A percentile compares a stretch with the other conserved stretches of the same genome.
These are phyloP conservation scores for Penicillium sumatraense DNA, from an alignment of 2,329 filamentous ascomycete genomes.

Conservation along the genomic window DNA sequence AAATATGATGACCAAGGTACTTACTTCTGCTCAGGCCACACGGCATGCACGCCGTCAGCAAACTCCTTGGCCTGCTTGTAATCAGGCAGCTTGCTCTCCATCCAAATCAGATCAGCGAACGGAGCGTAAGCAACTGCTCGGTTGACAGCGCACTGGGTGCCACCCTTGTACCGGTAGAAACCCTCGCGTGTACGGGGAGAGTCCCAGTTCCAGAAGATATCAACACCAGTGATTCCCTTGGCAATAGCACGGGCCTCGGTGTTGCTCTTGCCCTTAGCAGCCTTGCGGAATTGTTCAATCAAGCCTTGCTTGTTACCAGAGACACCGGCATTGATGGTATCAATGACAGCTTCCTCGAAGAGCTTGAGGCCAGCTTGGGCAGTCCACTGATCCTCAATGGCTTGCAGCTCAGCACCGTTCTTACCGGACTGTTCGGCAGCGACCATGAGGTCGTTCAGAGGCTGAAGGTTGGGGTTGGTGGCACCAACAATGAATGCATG, in stretches of 20 bases:
- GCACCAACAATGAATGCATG: conserved; percentile 89
- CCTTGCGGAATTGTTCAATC: conserved; percentile 67
- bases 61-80: conserved; percentile 91
- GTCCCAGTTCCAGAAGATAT: conserved; percentile 95
- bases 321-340: conserved; percentile 73
- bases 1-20: conserved; percentile 39
- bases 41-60: conserved; percentile 87
- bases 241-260: conserved; percentile 79
- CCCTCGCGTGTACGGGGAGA: conserved; percentile 90
- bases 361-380: conserved; percentile 78
- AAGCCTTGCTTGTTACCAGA: conserved; percentile 69
- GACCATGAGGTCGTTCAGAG: conserved; percentile 88
- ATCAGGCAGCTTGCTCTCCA: conserved; percentile 97
- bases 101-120: conserved; percentile 97
- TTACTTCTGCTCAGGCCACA: conserved; percentile 95
- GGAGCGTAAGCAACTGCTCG: conserved; percentile 89
- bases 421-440: conserved; percentile 83
- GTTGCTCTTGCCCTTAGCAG: conserved; percentile 83
- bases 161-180: conserved; percentile 90
- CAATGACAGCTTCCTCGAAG: conserved; percentile 87
- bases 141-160: conserved; percentile 88
- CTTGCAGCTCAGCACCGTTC: conserved; percentile 77
- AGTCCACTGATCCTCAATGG: conserved; percentile 89
- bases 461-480: conserved; percentile 83
- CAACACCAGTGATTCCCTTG: conserved; percentile 73